These are phyloP conservation scores for Orbilia quercus DNA, from an alignment of 2,329 filamentous ascomycete species.

Conservation along the genomic window DNA sequence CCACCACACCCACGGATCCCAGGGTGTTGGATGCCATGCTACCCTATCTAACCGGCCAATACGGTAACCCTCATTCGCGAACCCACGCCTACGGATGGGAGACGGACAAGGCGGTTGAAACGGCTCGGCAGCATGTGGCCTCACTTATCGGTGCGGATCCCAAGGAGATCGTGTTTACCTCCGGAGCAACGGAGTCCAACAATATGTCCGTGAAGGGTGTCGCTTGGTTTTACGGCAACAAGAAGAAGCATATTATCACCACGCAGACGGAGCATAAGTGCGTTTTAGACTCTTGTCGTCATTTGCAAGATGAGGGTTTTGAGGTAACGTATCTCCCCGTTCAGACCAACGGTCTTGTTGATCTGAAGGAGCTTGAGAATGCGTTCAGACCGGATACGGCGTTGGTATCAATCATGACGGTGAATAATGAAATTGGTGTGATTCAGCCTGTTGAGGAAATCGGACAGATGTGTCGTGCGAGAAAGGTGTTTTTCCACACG, in stretches of 20 bases:
- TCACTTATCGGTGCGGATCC: conserved; percentile 89
- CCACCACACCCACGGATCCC: conserved; percentile 93
- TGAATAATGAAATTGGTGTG: conserved; percentile 99
- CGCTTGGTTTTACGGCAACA: conserved; percentile 93
- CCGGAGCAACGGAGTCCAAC: conserved; percentile 97
- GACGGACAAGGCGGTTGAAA: conserved; percentile 91
- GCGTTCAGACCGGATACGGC: conserved; percentile 91
- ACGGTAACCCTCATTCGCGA: conserved; percentile 95
- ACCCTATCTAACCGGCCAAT: conserved; percentile 90
- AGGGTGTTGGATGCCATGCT: conserved; percentile 97
- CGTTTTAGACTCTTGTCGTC: conserved; percentile 94
- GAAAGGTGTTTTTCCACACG: conserved; percentile 98
- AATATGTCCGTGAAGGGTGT: conserved; percentile 99
- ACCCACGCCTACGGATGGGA: conserved; percentile 99
- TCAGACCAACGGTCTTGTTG: conserved; percentile 83
- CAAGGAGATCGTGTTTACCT: conserved; percentile 99
- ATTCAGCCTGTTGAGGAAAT: conserved; percentile 96
- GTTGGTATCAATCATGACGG: conserved; percentile 96
- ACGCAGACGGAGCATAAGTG: conserved; percentile 99
- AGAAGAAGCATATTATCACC: conserved; percentile 98
- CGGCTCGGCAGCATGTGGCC: conserved; percentile 84
- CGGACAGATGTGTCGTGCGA: conserved; percentile 86
- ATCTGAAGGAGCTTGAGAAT: conserved; percentile 83
- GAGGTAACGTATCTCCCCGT: conserved; percentile 98
- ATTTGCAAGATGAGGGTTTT: conserved; percentile 96